phyloP scores from a whole-genome alignment of 345 rosid species.

The Fremontodendron californicum region DNA sequence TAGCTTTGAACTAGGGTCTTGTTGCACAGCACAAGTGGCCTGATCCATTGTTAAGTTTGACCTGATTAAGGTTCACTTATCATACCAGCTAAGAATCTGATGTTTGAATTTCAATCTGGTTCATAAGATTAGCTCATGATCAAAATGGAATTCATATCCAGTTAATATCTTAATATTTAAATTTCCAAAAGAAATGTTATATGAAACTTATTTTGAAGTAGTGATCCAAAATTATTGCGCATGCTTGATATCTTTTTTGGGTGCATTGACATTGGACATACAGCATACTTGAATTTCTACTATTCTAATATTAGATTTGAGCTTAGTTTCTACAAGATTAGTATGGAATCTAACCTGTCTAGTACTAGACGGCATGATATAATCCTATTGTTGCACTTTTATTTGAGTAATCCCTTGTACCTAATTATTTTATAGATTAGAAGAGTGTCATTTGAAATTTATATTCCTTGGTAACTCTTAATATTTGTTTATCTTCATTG shows the following conservation, averaged over 20 bases:
- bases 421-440: conserved; percentile 8
- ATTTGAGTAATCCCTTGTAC: background rate
- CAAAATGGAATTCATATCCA: background rate
- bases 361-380: background rate
- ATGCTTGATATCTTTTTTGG: background rate
- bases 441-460: conserved; percentile 14
- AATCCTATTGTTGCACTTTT: conserved; percentile 1
- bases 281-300: background rate
- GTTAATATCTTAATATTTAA: background rate
- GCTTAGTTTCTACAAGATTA: background rate
- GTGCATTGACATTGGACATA: background rate
- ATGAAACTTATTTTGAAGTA: background rate
- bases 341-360: background rate
- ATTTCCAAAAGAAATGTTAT: background rate
- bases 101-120: background rate
- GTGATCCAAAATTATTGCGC: background rate
- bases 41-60: background rate
- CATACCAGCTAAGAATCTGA: background rate
- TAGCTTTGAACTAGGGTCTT: background rate
- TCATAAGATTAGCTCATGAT: background rate
- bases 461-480: conserved; percentile 4
- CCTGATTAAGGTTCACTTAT: background rate
- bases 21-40: background rate
- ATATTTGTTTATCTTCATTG: conserved; percentile 9
- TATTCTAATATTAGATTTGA: background rate